Conservation (phyloP, 345 rosid species). For the Gossypium turneri region DNA sequence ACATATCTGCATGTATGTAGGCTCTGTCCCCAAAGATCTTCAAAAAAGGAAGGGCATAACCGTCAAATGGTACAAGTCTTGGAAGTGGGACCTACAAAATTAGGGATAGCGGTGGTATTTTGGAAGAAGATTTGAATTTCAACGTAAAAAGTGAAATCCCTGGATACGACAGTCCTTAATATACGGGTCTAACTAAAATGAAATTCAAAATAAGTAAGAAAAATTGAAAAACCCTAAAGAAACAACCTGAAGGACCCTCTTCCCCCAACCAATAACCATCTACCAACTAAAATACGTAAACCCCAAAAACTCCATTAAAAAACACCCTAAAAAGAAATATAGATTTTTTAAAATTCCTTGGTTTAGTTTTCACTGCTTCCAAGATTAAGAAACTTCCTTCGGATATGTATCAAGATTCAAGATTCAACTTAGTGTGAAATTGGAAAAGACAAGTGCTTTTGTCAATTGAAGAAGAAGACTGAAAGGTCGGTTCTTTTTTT, state of each 20-base stretch:
- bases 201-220: not conserved
- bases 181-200: not conserved
- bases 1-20: not conserved
- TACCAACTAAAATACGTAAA: not conserved
- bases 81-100: slow-evolving; percentile 10
- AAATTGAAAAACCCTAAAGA: not conserved
- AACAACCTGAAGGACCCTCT: not conserved
- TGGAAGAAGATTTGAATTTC: slow-evolving; percentile 43
- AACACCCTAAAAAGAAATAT: not conserved
- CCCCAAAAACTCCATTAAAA: not conserved
- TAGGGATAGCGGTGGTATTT: slow-evolving; percentile 56
- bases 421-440: not conserved
- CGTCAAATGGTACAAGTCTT: not conserved
- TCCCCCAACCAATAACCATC: not conserved
- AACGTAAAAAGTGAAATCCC: slow-evolving; percentile 9
- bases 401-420: not conserved
- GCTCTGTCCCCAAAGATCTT: not conserved
- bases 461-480: not conserved
- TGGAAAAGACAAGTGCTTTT: slow-evolving; percentile 1
- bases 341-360: not conserved
- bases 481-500: slow-evolving; percentile 4
- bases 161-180: slow-evolving; percentile 2
- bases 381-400: slow-evolving; percentile 1
- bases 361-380: not conserved
- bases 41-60: slow-evolving; percentile 14